Evolutionary conservation across 2,329 filamentous ascomycete genomes (phyloP).

Genomic region (Botrytis sinoallii): DNA sequence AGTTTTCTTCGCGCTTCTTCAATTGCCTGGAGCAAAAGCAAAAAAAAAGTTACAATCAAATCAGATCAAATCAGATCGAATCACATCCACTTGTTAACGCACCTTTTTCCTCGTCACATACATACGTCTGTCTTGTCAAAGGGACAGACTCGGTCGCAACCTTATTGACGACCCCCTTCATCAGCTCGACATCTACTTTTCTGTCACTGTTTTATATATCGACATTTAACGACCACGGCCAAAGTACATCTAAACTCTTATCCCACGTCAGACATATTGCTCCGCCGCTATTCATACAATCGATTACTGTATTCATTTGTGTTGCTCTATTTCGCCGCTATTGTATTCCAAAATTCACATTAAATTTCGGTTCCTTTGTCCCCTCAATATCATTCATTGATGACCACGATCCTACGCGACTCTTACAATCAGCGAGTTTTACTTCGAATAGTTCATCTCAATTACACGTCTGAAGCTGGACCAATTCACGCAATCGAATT

Average conservation of each 20-base stretch:
- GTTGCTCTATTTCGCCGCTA: neutral
- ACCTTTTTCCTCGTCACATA: neutral
- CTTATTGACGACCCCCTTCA: neutral
- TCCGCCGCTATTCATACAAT: conserved; percentile 3
- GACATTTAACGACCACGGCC: neutral
- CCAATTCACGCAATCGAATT: conserved; percentile 32
- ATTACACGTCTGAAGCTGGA: conserved; percentile 30
- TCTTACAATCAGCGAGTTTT: neutral
- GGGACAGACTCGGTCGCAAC: conserved; percentile 4
- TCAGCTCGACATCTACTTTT: neutral
- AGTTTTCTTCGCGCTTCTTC: conserved; percentile 1
- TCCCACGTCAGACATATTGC: conserved; percentile 18
- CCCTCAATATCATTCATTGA: conserved; percentile 11
- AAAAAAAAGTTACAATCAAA: neutral
- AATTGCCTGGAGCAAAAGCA: conserved; percentile 12
- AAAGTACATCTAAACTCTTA: neutral
- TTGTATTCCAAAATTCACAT: neutral
- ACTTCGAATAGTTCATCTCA: neutral
- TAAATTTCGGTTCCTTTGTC: conserved; percentile 1
- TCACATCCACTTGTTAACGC: neutral
- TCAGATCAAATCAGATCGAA: neutral
- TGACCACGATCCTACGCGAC: conserved; percentile 16
- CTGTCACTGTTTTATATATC: neutral
- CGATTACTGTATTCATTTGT: conserved; percentile 5
- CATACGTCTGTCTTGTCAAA: neutral